Evolutionary conservation across 2,329 filamentous ascomycete genomes (phyloP).

Genomic region (Botrytis aclada): DNA sequence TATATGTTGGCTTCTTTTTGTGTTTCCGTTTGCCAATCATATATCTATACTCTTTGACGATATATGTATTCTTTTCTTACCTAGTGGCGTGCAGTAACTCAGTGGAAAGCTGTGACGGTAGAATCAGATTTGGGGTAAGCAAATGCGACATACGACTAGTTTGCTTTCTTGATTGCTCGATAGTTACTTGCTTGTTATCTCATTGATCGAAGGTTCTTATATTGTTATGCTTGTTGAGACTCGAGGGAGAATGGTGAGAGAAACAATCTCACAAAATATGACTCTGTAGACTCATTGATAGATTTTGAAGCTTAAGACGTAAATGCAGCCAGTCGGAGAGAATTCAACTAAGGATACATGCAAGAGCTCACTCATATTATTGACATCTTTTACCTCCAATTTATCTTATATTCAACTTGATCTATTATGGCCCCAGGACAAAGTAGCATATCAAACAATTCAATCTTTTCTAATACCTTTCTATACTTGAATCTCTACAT

Average conservation of each 20-base stretch:
- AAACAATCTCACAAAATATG: not conserved
- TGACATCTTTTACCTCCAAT: not conserved
- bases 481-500: not conserved
- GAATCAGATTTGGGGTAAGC: not conserved
- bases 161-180: not conserved
- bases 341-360: not conserved
- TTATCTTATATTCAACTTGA: not conserved
- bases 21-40: not conserved
- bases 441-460: not conserved
- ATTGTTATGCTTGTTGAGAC: not conserved
- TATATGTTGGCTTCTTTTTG: not conserved
- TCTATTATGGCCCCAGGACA: not conserved
- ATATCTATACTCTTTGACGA: not conserved
- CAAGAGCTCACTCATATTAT: not conserved
- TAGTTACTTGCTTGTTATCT: not conserved
- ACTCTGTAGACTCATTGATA: not conserved
- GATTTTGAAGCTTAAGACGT: not conserved
- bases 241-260: not conserved
- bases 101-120: not conserved
- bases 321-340: not conserved
- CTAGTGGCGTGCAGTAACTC: not conserved
- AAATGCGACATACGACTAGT: too few species aligned
- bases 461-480: not conserved
- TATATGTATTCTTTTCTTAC: not conserved
- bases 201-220: not conserved